Evolutionary conservation across 2,329 filamentous ascomycete species (phyloP), one percentile per base, ranked within the genome.

Genomic region (Pseudovirgaria hyperparasitica): DNA sequence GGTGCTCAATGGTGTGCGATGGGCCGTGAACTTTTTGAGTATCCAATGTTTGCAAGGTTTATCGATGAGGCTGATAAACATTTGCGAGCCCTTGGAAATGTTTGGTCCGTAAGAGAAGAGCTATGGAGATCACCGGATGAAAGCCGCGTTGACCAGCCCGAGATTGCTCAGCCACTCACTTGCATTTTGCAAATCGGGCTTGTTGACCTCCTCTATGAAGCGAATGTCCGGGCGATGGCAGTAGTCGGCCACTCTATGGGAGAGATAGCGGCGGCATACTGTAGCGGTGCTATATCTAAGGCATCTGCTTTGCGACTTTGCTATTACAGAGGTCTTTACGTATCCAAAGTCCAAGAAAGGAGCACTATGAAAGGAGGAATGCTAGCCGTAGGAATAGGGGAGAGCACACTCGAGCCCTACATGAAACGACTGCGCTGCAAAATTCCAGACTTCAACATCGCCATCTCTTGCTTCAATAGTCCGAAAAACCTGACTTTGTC

Each of bases 1-100:
- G 54, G 55, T 19, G 51, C 50, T 3, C 54, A 57, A 19, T 57
- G 50, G 47, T 28, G 28, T 1, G 41, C 41, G 2, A 58, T 57
- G 53, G 53, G 53, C 9, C 5, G 14, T 5, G 28, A 30, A 15
- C 23, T 30, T 11, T 12, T 16, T 9, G 9, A 6, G 6, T 12
- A 25, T 10, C 9, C 9, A 10, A 12, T 22, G 3, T 29, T 29
- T 20, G 12, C 13, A n/a, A 13, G 21, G 5, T 14, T n/a, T 11
- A n/a, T 48, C 6, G 15, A 33, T 13, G 17, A 25, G 13, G 19
- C 27, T 15, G 28, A 30, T 14, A 19, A 28, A 8, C 21, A 25
- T 16, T 27, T 33, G 9, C 18, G 23, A 16, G 14, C 16, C 10
- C 7, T 30, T 9, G 33, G 27, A 6, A 34, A 34, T 23, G 36